Percentiles rank a stretch among this genome's conserved stretches.
Conservation (phyloP, 768 basidiomycete species). For the Lanmaoa pseudosensibilis region DNA sequence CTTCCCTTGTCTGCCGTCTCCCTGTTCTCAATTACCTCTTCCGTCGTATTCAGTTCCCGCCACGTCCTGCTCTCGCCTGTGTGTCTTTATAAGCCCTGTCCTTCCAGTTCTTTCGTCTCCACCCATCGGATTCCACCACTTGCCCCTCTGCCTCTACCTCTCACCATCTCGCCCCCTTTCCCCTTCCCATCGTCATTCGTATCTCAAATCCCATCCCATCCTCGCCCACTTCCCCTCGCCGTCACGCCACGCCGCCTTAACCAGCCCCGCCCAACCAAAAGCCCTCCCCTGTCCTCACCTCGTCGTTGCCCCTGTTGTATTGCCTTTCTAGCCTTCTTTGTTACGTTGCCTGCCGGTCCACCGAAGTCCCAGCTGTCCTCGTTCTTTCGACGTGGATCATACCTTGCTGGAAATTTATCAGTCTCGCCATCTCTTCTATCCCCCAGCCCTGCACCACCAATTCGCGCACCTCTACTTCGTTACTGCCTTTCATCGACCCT, state of each 20-base stretch:
- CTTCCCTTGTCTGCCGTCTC: not conserved
- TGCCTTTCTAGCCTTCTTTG: not conserved
- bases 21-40: not conserved
- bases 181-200: not conserved
- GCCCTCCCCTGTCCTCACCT: not conserved
- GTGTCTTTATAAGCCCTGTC: not conserved
- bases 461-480: too few species aligned
- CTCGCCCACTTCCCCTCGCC: not conserved
- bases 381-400: not conserved
- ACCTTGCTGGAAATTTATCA: too few species aligned
- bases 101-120: not conserved
- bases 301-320: not conserved
- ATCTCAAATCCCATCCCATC: not conserved
- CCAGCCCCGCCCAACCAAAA: not conserved
- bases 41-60: not conserved
- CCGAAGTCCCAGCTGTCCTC: not conserved
- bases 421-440: too few species aligned
- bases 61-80: not conserved
- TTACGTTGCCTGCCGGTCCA: not conserved
- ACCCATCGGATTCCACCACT: not conserved
- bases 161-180: not conserved
- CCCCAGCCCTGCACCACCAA: too few species aligned
- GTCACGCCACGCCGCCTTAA: not conserved
- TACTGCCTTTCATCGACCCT: too few species aligned
- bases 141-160: not conserved